phyloP scores from a whole-genome alignment of 352 stramenopile genomes.

The Pythium rhizo-oryzae region DNA sequence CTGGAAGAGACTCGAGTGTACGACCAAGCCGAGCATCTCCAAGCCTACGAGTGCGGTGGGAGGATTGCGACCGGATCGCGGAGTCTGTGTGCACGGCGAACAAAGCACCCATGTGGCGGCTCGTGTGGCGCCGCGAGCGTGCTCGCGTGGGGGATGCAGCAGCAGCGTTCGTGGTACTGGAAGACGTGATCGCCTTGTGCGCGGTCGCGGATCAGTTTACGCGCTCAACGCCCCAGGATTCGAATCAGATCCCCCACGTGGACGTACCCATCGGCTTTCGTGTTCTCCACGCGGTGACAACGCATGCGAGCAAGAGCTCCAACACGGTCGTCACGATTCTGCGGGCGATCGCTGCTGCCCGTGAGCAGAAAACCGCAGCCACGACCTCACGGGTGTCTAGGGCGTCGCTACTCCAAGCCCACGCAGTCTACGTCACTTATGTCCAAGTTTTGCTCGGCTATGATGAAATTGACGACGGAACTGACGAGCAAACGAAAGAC shows the following conservation, averaged over 20 bases:
- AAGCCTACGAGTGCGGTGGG: conserved; percentile 4
- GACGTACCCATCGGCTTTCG: conserved; percentile 1
- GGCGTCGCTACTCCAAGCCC: not conserved
- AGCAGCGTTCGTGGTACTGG: not conserved
- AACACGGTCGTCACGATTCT: not conserved
- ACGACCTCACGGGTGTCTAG: not conserved
- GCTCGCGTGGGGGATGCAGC: not conserved
- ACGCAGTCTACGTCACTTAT: conserved; percentile 1
- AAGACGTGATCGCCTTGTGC: conserved; percentile 15
- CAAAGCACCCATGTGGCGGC: conserved; percentile 7
- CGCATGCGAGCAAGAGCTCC: not conserved
- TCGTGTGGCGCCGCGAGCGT: conserved; percentile 18
- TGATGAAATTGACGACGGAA: not conserved
- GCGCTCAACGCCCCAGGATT: not conserved
- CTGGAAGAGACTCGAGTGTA: not conserved
- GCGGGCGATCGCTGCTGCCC: not conserved
- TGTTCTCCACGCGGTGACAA: not conserved
- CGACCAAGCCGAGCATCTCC: not conserved
- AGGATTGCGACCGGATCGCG: conserved; percentile 11
- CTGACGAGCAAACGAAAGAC: too few species aligned
- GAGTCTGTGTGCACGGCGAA: not conserved
- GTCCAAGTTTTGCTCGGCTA: not conserved
- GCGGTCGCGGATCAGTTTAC: conserved; percentile 19
- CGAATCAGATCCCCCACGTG: too few species aligned
- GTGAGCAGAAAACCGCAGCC: not conserved